Evolutionary conservation across 2,329 filamentous ascomycete species (phyloP).

Genomic region (Xylaria sp.): DNA sequence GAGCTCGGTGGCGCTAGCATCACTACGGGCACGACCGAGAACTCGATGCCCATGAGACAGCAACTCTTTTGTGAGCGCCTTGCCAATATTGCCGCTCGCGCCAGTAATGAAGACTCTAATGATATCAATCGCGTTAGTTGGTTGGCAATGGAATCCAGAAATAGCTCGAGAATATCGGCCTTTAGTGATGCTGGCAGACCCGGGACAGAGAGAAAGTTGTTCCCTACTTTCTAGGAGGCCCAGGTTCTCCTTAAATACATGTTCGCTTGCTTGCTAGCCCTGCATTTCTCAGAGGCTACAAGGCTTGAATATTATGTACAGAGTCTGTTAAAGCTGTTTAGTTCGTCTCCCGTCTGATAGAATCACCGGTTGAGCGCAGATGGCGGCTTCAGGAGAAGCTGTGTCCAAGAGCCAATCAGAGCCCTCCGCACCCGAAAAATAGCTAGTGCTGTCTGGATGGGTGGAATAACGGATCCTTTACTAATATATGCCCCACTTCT

Average conservation of each 20-base stretch:
- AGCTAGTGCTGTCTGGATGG: conserved; percentile 37
- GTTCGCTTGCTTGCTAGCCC: not conserved
- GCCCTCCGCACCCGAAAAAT: conserved; percentile 29
- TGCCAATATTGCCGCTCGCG: conserved; percentile 26
- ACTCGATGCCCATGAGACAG: conserved; percentile 28
- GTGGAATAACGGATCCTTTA: no score
- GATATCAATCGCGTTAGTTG: not conserved
- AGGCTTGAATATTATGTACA: not conserved
- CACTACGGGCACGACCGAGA: conserved; percentile 26
- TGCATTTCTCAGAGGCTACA: not conserved
- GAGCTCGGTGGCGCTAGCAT: conserved; percentile 9
- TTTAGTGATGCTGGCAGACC: not conserved
- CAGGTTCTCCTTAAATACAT: conserved; percentile 9
- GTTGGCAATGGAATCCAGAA: not conserved
- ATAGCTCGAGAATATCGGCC: not conserved
- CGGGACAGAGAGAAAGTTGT: not conserved
- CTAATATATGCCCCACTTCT: conserved; percentile 5
- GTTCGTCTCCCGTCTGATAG: not conserved
- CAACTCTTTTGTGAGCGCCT: conserved; percentile 22
- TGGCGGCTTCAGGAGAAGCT: not conserved
- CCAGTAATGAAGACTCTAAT: conserved; percentile 33
- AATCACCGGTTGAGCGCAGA: not conserved
- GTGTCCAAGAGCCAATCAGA: conserved; percentile 36
- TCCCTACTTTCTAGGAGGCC: not conserved
- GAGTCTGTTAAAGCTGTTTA: not conserved